Percentiles rank a stretch among this genome's conserved stretches.
These are phyloP conservation scores for Sclerospora graminicola DNA, from an alignment of 352 stramenopile species.

Conservation along the genomic window DNA sequence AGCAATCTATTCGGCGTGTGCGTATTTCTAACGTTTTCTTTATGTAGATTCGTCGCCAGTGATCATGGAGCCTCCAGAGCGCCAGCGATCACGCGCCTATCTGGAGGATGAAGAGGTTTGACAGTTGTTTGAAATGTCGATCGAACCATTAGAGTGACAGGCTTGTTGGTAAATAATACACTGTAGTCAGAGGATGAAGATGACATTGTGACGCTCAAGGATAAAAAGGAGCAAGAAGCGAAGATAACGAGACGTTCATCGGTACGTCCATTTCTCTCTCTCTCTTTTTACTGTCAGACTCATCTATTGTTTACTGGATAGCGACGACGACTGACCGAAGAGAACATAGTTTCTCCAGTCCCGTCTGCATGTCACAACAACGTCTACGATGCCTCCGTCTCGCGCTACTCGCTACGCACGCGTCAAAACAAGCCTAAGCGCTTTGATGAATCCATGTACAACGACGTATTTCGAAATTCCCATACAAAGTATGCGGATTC, in stretches of 20 bases:
- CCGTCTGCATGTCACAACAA: constrained; percentile 2
- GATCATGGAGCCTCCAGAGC: neutral
- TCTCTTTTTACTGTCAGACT: too few species aligned
- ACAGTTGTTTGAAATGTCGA: neutral
- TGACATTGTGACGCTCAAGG: neutral
- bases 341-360: constrained; percentile 7
- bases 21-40: neutral
- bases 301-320: neutral
- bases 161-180: too few species aligned
- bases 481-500: constrained; percentile 10
- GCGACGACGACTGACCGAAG: constrained; percentile 13
- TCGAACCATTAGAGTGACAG: too few species aligned
- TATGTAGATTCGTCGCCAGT: neutral
- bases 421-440: constrained; percentile 40
- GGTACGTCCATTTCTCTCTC: too few species aligned
- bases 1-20: neutral
- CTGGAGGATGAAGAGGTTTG: neutral
- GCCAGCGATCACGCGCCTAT: too few species aligned
- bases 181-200: too few species aligned
- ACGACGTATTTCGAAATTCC: constrained; percentile 48
- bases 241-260: too few species aligned
- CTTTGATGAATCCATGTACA: constrained; percentile 57
- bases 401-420: constrained; percentile 47
- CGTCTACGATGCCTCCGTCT: constrained; percentile 5
- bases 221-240: too few species aligned